Base-by-base conservation (phyloP, 805 yeast genomes). In the Helenozyma rhizophorensis region DNA sequence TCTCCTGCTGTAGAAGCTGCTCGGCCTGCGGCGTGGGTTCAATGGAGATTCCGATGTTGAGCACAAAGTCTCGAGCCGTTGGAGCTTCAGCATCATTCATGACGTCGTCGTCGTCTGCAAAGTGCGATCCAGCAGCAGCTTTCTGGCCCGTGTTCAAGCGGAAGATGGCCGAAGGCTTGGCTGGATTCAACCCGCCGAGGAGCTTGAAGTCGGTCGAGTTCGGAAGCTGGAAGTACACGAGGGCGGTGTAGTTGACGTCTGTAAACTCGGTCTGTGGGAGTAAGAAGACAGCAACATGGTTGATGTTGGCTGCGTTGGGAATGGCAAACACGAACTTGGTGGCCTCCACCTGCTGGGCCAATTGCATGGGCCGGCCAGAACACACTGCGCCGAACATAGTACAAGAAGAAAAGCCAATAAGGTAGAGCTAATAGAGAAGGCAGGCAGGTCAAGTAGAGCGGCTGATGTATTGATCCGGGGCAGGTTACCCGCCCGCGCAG, bases 81-180 rank as follows among this genome's bases (percentile, higher is more conserved):
- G 50, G 40, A 19, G 54, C 42, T 28, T 60, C 65, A 13, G 53
- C 52, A 30, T 45, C 50, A 9, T 56, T 60, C 27, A 48, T 48
- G 12, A 32, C 28, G 2, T 42, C 51, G 31, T 63, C 68, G 28
- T 43, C 47, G 68, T 80, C 44, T 43, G 50, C 42, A 14, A 30
- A 34, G 33, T 30, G 36, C 14, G 40, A 14, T 29, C 19, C 19
- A 17, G 19, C 19, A 17, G 19, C 8, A 35, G 17, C 11, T 41
- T 26, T 16, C 14, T 29, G 31, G n/a, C 12, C 23, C 8, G 32
- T 43, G 52, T 80, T 85, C 37, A 90, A 73, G 51, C 81, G 83
- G 66, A 84, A 93, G 3, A 93, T 93, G 0, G 97, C 96, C 37
- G 95, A 84, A 23, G 94, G 97, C 54, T 90, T 93, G 23, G 58